Evolutionary conservation across 306 rosid species (phyloP).

Genomic region (Dicorynia guianensis): DNA sequence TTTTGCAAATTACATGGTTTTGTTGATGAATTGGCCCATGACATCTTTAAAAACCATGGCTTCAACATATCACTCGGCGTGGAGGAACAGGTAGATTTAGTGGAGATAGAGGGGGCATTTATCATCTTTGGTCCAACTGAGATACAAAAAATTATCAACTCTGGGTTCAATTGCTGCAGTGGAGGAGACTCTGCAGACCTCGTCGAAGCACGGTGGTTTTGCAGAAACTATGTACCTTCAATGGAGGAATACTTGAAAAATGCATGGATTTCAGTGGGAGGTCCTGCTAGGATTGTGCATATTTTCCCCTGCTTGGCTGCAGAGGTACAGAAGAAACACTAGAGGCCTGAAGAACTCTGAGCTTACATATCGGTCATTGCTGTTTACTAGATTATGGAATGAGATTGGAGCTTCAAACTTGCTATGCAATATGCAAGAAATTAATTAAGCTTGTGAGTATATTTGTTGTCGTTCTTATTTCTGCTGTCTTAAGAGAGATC

Average conservation of each 20-base stretch:
- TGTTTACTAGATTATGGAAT: conserved; percentile 34
- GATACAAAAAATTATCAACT: neutral
- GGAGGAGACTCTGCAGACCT: conserved; percentile 38
- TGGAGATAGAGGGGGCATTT: too few relatives aligned
- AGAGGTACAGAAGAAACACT: conserved; percentile 15
- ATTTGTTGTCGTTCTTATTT: too few relatives aligned
- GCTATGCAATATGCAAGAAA: neutral
- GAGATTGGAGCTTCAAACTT: conserved; percentile 49
- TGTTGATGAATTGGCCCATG: too few relatives aligned
- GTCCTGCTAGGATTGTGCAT: conserved; percentile 39
- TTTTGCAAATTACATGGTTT: too few relatives aligned
- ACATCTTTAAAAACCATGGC: too few relatives aligned
- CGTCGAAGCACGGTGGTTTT: conserved; percentile 7
- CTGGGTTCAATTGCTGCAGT: conserved; percentile 24
- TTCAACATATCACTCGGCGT: too few relatives aligned
- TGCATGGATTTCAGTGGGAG: conserved; percentile 42
- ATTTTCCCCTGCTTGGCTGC: conserved; percentile 25
- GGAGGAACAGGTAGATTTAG: too few relatives aligned
- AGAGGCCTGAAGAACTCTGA: conserved; percentile 26
- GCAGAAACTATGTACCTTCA: conserved; percentile 19
- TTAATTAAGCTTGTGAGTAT: too few relatives aligned
- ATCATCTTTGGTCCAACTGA: too few relatives aligned
- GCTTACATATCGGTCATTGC: conserved; percentile 36
- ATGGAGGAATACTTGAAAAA: conserved; percentile 40
- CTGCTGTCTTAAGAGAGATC: too few relatives aligned